Evolutionary conservation across 2,329 filamentous ascomycete species (phyloP).

Genomic region (Paecilomyces formosus): DNA sequence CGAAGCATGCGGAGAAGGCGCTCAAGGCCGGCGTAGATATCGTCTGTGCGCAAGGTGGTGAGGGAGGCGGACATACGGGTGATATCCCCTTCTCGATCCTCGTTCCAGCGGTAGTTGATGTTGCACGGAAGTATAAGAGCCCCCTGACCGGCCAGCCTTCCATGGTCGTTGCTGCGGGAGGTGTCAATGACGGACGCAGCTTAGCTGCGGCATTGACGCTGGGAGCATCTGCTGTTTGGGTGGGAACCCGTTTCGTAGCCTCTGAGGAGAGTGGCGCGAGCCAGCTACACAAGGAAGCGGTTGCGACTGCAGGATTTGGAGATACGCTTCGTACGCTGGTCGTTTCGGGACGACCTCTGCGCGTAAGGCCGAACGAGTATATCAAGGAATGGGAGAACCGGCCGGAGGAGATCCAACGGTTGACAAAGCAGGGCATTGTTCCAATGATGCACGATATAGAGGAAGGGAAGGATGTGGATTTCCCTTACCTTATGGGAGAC

Average conservation of each 20-base stretch:
- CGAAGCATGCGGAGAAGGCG: conserved; percentile 84
- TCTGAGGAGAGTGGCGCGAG: conserved; percentile 73
- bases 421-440: conserved; percentile 70
- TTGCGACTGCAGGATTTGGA: conserved; percentile 69
- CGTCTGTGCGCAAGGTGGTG: conserved; percentile 84
- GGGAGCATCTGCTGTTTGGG: conserved; percentile 84
- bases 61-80: conserved; percentile 89
- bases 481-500: conserved; percentile 89
- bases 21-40: conserved; percentile 82
- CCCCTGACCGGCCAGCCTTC: conserved; percentile 62
- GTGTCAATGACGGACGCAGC: conserved; percentile 73
- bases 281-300: conserved; percentile 73
- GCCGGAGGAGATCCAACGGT: conserved; percentile 64
- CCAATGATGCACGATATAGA: conserved; percentile 80
- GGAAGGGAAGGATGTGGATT: conserved; percentile 71
- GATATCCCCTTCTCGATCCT: conserved; percentile 80
- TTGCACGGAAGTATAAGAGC: conserved; percentile 65
- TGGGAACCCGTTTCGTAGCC: conserved; percentile 87
- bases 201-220: conserved; percentile 79
- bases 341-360: conserved; percentile 70
- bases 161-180: conserved; percentile 82
- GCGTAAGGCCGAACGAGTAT: conserved; percentile 77
- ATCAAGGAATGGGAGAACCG: conserved; percentile 71
- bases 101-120: conserved; percentile 79
- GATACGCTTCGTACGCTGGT: conserved; percentile 80